Evolutionary conservation across 1,284 basidiomycete genomes (phyloP).

Genomic region (Irpex lacteus): DNA sequence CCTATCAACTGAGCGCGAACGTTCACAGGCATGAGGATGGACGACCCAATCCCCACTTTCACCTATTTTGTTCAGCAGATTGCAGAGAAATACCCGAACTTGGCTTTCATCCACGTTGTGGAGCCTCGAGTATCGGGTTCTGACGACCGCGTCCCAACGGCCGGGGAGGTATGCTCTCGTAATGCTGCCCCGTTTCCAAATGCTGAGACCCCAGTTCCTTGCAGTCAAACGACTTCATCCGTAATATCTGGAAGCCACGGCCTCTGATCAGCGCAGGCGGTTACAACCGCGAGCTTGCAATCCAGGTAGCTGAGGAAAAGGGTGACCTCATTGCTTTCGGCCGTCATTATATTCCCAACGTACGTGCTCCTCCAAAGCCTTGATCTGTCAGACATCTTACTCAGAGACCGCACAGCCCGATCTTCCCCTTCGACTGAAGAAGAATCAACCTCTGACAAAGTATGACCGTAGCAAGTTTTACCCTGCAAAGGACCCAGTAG

Average conservation of each 20-base stretch:
- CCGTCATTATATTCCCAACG: slow-evolving; percentile 42
- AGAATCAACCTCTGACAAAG: no score
- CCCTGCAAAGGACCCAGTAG: no score
- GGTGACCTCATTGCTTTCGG: slow-evolving; percentile 42
- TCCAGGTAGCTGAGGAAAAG: slow-evolving; percentile 25
- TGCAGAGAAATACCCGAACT: slow-evolving; percentile 35
- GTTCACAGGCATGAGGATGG: no score
- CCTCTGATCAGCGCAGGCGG: slow-evolving; percentile 36
- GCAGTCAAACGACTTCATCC: slow-evolving; percentile 28
- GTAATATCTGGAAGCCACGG: slow-evolving; percentile 25
- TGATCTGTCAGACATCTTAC: no score
- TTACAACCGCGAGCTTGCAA: slow-evolving; percentile 23
- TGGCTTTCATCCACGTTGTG: slow-evolving; percentile 55
- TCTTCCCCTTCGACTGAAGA: no score
- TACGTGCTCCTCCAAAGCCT: slow-evolving; percentile 18
- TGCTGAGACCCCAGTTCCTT: slow-evolving; percentile 11
- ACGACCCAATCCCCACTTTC: no score
- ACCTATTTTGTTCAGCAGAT: no score
- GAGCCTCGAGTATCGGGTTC: slow-evolving; percentile 31
- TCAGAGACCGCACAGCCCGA: no score
- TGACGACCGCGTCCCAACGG: slow-evolving; percentile 16
- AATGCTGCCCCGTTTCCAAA: neutral
- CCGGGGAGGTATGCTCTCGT: slow-evolving; percentile 11
- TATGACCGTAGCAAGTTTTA: no score
- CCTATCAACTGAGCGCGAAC: no score